Evolutionary conservation across 805 yeast genomes (phyloP), one percentile per base, ranked within the genome.

Genomic region (Wickerhamiella kazuoi): DNA sequence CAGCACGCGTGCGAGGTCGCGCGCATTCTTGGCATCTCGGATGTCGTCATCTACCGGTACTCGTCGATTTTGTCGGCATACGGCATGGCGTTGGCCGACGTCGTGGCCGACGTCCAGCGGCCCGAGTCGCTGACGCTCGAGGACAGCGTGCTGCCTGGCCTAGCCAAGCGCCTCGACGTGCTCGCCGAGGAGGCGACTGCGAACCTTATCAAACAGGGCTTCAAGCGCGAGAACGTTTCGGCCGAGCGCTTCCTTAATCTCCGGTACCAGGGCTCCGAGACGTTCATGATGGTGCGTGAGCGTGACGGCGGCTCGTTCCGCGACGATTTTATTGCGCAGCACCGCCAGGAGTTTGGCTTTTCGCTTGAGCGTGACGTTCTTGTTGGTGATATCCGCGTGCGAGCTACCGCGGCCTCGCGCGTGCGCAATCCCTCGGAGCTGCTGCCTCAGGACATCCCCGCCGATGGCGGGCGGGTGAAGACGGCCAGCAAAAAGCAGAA

Each of bases 261-360:
- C 65, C 68, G 93, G 51, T 86, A 80, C 53, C 72, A 72, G 45
- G 95, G 95, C 7, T 78, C 94, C n/a, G 95, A 86, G 51, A 79
- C 94, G 2, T 76, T 79, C 31, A 60, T 86, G 45, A 78, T 84
- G 79, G 72, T 79, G n/a, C 29, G 34, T 3, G 14, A 17, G 14
- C 6, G 26, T 7, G 20, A 21, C 11, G 9, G 20, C 7, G 38
- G 17, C 3, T 15, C 34, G 3, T 49, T 43, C 23, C 38, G 55
- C 43, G 59, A 62, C 21, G 62, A 63, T 36, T 80, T 78, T 53
- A 57, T 66, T 34, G 62, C 63, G 13, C 59, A 64, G 40, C 93
- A 80, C 51, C 62, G 68, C 45, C 65, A 72, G 42, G 90, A 81
- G 53, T 81, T 79, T 57, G 87, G 87, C 0, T 80, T 80, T 54